These are phyloP conservation scores for Furcasterigmium sp. DNA, from an alignment of 2,329 filamentous ascomycete species.

Conservation along the genomic window DNA sequence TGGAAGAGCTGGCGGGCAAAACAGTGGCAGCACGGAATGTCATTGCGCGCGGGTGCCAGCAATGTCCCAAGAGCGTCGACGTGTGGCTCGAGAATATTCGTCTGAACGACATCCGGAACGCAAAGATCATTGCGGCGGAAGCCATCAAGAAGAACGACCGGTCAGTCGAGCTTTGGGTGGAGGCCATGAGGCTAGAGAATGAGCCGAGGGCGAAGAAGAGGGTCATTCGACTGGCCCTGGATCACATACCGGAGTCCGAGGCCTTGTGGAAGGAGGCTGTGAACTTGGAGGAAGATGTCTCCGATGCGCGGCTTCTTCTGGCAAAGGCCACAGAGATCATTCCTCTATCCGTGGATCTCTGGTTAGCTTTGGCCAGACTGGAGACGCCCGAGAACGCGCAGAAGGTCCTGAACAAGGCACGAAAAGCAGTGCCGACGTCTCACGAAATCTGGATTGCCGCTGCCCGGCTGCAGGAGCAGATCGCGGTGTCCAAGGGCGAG, in stretches of 20 bases:
- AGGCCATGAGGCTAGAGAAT: slow-evolving; percentile 88
- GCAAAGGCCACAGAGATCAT: slow-evolving; percentile 96
- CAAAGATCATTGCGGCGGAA: slow-evolving; percentile 89
- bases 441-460: slow-evolving; percentile 97
- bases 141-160: slow-evolving; percentile 88
- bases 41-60: slow-evolving; percentile 81
- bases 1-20: slow-evolving; percentile 91
- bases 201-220: slow-evolving; percentile 83
- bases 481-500: slow-evolving; percentile 40
- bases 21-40: slow-evolving; percentile 83
- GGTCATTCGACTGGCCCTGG: slow-evolving; percentile 84
- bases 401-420: slow-evolving; percentile 89
- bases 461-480: slow-evolving; percentile 82
- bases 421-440: slow-evolving; percentile 88
- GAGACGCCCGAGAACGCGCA: slow-evolving; percentile 90
- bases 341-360: slow-evolving; percentile 86
- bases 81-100: slow-evolving; percentile 95
- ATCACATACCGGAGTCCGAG: slow-evolving; percentile 90
- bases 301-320: slow-evolving; percentile 80
- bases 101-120: slow-evolving; percentile 85
- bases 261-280: slow-evolving; percentile 98
- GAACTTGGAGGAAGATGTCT: slow-evolving; percentile 86
- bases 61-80: slow-evolving; percentile 91
- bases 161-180: slow-evolving; percentile 87
- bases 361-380: slow-evolving; percentile 86